phyloP scores from a whole-genome alignment of 1,284 basidiomycete species.

The Austroboletus olivaceoglutinosus region DNA sequence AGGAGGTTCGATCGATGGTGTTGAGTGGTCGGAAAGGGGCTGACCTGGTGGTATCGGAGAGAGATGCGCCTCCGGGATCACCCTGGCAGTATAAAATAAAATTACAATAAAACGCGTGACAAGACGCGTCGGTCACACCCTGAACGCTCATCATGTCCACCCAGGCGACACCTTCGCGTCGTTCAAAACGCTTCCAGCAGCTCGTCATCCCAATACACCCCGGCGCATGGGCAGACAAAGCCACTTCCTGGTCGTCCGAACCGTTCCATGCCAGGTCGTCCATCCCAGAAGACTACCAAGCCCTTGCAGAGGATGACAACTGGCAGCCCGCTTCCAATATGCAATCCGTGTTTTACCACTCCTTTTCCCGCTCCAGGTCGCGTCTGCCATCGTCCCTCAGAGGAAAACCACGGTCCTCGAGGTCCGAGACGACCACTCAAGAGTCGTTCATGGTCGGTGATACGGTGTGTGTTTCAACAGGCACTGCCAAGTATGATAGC shows the following conservation, averaged over 20 bases:
- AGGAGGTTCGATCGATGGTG: constrained; percentile 1
- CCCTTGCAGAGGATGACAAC: constrained; percentile 37
- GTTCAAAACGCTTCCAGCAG: constrained; percentile 54
- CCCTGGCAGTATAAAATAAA: too few species aligned
- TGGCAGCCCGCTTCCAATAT: constrained; percentile 20
- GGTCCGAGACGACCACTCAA: constrained; percentile 11
- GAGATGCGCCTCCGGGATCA: neutral
- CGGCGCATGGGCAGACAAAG: constrained; percentile 30
- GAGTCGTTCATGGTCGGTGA: constrained; percentile 56
- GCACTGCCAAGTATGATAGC: constrained; percentile 49
- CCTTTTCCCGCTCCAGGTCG: constrained; percentile 29
- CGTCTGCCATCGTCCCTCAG: constrained; percentile 18
- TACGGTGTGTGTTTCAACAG: constrained; percentile 61
- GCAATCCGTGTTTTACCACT: constrained; percentile 32
- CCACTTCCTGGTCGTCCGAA: constrained; percentile 42
- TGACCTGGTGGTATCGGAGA: constrained; percentile 14
- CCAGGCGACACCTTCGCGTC: constrained; percentile 38
- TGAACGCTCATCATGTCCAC: constrained; percentile 19
- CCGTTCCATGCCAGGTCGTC: constrained; percentile 40
- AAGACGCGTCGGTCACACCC: constrained; percentile 11
- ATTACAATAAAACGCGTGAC: constrained; percentile 27
- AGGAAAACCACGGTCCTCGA: constrained; percentile 27
- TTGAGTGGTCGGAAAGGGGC: neutral
- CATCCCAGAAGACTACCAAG: constrained; percentile 28
- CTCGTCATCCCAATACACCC: constrained; percentile 41